phyloP scores from a whole-genome alignment of 345 rosid species.

The Brassica carinata region DNA sequence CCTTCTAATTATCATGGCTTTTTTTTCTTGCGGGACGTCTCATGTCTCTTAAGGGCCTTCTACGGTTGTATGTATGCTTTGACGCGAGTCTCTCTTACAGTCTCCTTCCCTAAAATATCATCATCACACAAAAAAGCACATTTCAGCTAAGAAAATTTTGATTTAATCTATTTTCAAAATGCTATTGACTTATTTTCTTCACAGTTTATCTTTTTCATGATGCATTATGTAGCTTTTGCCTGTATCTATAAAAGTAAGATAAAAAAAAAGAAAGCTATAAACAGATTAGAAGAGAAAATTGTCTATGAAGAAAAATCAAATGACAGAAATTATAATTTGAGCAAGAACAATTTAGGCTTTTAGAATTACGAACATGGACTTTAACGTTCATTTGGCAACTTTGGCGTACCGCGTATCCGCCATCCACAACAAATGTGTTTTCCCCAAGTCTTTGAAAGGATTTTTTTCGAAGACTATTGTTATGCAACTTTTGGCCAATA shows the following conservation, averaged over 20 bases:
- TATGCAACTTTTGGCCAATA: not conserved
- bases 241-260: not conserved
- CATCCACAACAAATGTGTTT: not conserved
- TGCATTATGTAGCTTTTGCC: not conserved
- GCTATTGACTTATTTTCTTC: not conserved
- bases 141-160: not conserved
- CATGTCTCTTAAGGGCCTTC: not conserved
- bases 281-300: not conserved
- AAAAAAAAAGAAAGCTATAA: not conserved
- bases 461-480: not conserved
- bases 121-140: not conserved
- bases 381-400: not conserved
- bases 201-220: not conserved
- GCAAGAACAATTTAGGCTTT: not conserved
- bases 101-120: not conserved
- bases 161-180: not conserved
- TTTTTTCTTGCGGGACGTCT: not conserved
- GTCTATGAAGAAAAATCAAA: not conserved
- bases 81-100: not conserved
- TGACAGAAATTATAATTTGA: not conserved
- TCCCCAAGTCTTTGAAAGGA: no score
- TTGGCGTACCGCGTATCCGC: not conserved
- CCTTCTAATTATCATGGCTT: not conserved
- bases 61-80: not conserved
- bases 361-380: not conserved